A percentile compares a stretch with the other conserved stretches of the same genome.
phyloP scores from a whole-genome alignment of 140 eudicot species.

The Oenanthe javanica region DNA sequence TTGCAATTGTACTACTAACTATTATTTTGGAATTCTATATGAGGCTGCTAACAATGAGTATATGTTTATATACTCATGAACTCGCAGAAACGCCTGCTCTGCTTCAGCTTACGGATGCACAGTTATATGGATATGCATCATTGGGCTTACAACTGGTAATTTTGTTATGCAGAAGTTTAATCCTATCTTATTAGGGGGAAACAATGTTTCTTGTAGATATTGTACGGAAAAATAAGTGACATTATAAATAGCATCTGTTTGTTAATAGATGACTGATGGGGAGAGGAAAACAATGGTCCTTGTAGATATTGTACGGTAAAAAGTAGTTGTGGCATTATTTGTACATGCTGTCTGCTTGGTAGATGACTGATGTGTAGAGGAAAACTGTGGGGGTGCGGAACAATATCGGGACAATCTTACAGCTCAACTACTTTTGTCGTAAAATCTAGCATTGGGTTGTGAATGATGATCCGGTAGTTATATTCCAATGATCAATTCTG shows the following conservation, averaged over 20 bases:
- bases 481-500: constrained; percentile 2
- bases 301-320: not conserved
- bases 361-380: not conserved
- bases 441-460: not conserved
- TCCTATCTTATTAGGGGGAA: not conserved
- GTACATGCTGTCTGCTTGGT: not conserved
- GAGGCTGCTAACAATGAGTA: constrained; percentile 4
- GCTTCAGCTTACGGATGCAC: not conserved
- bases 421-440: not conserved
- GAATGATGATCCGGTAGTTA: not conserved
- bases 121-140: constrained; percentile 27
- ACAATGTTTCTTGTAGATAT: not conserved
- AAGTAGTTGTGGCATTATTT: not conserved
- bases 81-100: not conserved
- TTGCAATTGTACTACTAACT: not conserved
- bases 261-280: not conserved
- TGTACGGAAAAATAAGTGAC: not conserved
- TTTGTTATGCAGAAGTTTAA: not conserved
- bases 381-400: not conserved
- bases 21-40: not conserved
- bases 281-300: not conserved
- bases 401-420: not conserved
- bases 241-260: not conserved
- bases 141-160: constrained; percentile 27
- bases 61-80: not conserved